Evolutionary conservation across 163 green algal genomes (phyloP).

Genomic region (Scenedesmus sp.): DNA sequence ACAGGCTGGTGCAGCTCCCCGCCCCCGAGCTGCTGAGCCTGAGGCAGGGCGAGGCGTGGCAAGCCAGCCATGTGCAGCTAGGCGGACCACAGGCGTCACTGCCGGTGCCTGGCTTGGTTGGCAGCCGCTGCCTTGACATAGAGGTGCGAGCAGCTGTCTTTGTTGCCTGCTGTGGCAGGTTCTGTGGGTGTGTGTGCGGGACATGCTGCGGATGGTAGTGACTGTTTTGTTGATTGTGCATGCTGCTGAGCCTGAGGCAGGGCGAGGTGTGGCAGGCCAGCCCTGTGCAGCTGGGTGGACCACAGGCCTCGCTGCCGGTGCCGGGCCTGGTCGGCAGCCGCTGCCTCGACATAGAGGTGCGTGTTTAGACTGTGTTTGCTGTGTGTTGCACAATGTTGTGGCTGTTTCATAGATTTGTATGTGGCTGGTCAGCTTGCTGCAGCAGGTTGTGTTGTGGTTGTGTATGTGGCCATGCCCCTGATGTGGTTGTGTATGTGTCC

Average conservation of each 20-base stretch:
- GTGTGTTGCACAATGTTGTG: not conserved
- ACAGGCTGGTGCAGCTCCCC: conserved; percentile 67
- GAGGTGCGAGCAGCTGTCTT: conserved; percentile 11
- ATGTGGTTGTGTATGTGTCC: not conserved
- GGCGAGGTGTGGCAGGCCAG: conserved; percentile 25
- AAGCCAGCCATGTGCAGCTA: conserved; percentile 12
- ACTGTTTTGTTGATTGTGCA: too few species aligned
- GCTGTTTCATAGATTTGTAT: too few species aligned
- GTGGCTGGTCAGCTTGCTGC: too few species aligned
- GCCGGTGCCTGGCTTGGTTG: conserved; percentile 41
- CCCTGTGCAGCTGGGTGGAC: not conserved
- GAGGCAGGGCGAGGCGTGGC: conserved; percentile 36
- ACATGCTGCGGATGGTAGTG: not conserved
- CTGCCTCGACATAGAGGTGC: conserved; percentile 54
- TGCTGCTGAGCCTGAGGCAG: conserved; percentile 47
- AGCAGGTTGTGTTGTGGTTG: not conserved
- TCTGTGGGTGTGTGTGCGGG: not conserved
- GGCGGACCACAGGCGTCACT: conserved; percentile 21
- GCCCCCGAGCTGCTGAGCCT: conserved; percentile 66
- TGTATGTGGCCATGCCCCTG: not conserved
- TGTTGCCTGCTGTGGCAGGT: not conserved
- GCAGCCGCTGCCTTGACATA: conserved; percentile 53
- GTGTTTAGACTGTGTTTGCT: too few species aligned
- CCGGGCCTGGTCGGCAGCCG: conserved; percentile 19
- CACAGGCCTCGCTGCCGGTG: conserved; percentile 43